Evolutionary conservation across 2,329 filamentous ascomycete species (phyloP), one percentile per base, ranked within the genome.

Genomic region (Fusarium circinatum): DNA sequence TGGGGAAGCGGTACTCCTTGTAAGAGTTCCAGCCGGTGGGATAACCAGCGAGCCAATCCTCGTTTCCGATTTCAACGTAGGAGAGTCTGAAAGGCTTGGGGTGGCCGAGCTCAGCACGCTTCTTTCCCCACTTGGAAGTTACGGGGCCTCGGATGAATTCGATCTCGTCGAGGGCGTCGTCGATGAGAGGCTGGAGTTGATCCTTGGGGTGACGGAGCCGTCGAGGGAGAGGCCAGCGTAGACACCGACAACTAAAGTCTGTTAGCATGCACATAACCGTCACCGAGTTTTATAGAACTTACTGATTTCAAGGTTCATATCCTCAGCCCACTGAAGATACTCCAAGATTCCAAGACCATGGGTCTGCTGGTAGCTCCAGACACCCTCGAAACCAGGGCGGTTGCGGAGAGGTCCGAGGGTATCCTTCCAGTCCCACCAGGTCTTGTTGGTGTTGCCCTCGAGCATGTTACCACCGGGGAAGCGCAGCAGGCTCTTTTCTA

Each of bases 61-160:
- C 91, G 78, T 93, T 93, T 66, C 91, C 91, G 48, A 93, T 82
- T 80, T 93, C 91, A 62, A 93, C 88, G 74, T 88, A 91, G 17
- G 86, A 83, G 55, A 93, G 84, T 36, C 79, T 83, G 82, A 89
- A 93, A 0, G 91, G 91, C 66, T 89, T 84, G 0, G 89, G 86
- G 74, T 92, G 88, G 8, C 91, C 91, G 6, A 91, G 84, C 48
- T 86, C 81, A 12, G 89, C 89, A 24, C 91, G 89, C 12, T 86
- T 80, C 8, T 86, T 84, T 20, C 91, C 90, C 83, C 88, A 91
- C 30, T 84, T 85, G 3, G 88, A 89, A 51, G 84, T 82, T 3
- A 81, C 78, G 42, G 86, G 82, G 6, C 90, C 90, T 17, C 86
- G 84, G 39, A 92, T 84, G 79, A 92, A 92, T 78, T 92, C 90